Evolutionary conservation across 805 yeast genomes (phyloP), one percentile per base, ranked within the genome.

Genomic region (Tetrapisispora fleetii): DNA sequence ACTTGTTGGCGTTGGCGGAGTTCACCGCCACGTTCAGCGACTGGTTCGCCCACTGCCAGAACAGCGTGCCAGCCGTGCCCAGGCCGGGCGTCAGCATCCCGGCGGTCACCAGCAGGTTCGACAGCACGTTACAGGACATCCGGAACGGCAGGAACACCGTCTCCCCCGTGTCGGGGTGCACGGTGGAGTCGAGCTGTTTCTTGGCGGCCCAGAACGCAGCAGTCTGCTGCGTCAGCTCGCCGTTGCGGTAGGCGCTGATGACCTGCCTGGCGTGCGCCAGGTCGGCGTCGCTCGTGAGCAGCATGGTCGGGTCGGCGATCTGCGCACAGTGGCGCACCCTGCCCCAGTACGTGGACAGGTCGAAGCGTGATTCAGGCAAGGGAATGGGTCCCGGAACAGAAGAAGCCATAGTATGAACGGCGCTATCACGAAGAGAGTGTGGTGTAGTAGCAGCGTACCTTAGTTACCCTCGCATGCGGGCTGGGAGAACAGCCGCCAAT

Each of bases 21-120:
- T 93, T 93, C 56, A 93, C 87, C 2, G 99, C 99, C 49, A 93
- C 99, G 62, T 93, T 93, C 54, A 93, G 75, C 21, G 96, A 87
- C 69, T 93, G 99, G 69, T 93, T 93, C 19, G 97, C 95, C 64
- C 93, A 79, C 70, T 93, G 99, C 99, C 99, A 93, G 68, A 93
- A 91, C 21, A 89, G 64, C 0, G 98, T 91, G 37, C 99, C 99
- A 0, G 77, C 79, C 10, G 89, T 80, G 10, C 95, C 95, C 62
- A 93, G 67, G 48, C 85, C 85, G 8, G 99, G 99, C 1, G 97
- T 91, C 55, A 93, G 76, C 99, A 93, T 93, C 55, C 99, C 99
- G 3, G 85, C 91, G 6, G 98, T 91, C 45, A 93, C 98, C 21
- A 91, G 91, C 67, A 93, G 70, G 66, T 93, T 93, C 11, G 96